A percentile compares a stretch with the other conserved stretches of the same genome.
Conservation (phyloP, 139 green algal genomes). For the Coccomyxa sp. region DNA sequence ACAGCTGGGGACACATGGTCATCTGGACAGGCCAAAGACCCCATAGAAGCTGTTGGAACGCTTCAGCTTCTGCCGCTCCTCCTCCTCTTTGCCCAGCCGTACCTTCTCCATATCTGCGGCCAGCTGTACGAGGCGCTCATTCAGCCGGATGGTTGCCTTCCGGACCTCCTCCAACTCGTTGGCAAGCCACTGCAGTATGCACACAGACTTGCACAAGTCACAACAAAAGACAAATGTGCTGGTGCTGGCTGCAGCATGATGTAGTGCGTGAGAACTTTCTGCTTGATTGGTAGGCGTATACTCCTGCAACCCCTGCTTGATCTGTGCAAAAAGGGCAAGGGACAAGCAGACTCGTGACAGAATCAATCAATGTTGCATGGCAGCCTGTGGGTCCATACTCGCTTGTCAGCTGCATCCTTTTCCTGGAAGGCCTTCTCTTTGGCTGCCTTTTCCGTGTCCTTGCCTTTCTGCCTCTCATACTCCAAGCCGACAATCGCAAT, state of each 20-base stretch:
- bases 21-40: neutral
- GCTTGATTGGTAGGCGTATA: too few relatives aligned
- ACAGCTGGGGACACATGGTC: too few relatives aligned
- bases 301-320: too few relatives aligned
- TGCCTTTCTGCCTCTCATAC: neutral
- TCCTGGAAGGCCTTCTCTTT: neutral
- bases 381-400: neutral
- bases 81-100: neutral
- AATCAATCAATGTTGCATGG: too few relatives aligned
- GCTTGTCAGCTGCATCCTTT: neutral
- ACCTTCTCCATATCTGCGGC: neutral
- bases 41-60: constrained; percentile 2
- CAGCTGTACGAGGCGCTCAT: neutral
- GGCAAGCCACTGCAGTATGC: neutral
- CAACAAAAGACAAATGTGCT: neutral
- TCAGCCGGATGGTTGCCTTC: neutral
- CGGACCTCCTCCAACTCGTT: neutral
- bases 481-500: neutral
- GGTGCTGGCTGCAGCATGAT: neutral
- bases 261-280: neutral
- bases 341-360: too few relatives aligned
- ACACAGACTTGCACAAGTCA: neutral
- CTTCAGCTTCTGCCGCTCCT: neutral
- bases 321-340: too few relatives aligned
- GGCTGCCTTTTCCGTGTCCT: neutral